These are phyloP conservation scores for Chalciporus sp. DNA, from an alignment of 1,284 basidiomycete genomes.

Conservation along the genomic window DNA sequence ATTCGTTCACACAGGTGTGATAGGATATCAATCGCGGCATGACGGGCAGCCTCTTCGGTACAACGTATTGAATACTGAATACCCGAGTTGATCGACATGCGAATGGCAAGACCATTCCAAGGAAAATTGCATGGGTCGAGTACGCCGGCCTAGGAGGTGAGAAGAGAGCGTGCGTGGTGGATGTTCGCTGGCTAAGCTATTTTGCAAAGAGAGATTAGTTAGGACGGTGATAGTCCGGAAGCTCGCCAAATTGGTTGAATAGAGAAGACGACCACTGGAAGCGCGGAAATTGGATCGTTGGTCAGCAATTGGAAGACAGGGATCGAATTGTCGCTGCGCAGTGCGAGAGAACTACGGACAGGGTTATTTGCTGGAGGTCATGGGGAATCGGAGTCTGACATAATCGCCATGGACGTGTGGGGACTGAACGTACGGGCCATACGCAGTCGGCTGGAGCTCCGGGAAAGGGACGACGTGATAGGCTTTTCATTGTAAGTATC, in stretches of 20 bases:
- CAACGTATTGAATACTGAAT: neutral
- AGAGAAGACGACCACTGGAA: neutral
- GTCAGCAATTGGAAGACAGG: conserved; percentile 9
- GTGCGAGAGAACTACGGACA: neutral
- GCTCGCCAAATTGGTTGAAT: neutral
- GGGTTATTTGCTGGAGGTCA: neutral
- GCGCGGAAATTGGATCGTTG: conserved; percentile 15
- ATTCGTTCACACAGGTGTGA: neutral
- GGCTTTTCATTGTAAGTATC: neutral
- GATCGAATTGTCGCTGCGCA: neutral
- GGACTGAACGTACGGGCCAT: neutral
- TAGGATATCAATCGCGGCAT: conserved; percentile 7
- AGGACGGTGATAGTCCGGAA: conserved; percentile 5
- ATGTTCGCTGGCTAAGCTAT: neutral
- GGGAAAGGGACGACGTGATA: conserved; percentile 1
- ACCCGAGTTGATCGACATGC: neutral
- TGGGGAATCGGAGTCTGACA: neutral
- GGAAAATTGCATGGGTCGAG: neutral
- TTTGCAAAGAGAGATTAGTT: neutral
- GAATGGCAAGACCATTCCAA: neutral
- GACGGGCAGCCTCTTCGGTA: neutral
- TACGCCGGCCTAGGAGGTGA: conserved; percentile 1
- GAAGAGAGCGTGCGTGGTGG: neutral
- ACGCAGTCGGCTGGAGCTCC: neutral
- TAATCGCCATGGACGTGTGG: conserved; percentile 2